These are phyloP conservation scores for Cordyceps militaris DNA, from an alignment of 2,329 filamentous ascomycete genomes.

Conservation along the genomic window DNA sequence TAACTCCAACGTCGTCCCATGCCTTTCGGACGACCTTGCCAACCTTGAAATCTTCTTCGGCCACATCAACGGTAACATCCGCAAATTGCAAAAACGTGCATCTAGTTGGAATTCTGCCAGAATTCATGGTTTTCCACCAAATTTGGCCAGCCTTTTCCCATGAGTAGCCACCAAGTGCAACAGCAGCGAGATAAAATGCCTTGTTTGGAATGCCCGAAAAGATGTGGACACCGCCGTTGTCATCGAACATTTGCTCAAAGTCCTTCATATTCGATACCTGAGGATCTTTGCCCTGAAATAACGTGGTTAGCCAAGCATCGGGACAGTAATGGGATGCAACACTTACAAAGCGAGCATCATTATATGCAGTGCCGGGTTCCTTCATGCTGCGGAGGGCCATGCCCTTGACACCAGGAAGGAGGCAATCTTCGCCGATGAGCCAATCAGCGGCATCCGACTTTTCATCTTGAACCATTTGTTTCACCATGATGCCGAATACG, in stretches of 20 bases:
- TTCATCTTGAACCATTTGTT: conserved; percentile 43
- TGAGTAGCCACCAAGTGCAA: conserved; percentile 43
- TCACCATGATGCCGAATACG: conserved; percentile 50
- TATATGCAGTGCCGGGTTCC: conserved; percentile 43
- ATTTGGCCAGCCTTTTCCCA: conserved; percentile 48
- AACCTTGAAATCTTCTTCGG: conserved; percentile 35
- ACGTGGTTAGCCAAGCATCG: not conserved
- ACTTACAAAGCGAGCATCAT: conserved; percentile 43
- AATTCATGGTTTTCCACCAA: conserved; percentile 44
- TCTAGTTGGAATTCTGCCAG: conserved; percentile 32
- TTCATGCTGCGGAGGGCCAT: conserved; percentile 49
- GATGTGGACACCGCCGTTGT: conserved; percentile 48
- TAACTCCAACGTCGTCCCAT: conserved; percentile 42
- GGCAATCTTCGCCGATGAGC: conserved; percentile 47
- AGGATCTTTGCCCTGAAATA: conserved; percentile 42
- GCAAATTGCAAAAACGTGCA: conserved; percentile 44
- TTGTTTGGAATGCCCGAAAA: conserved; percentile 52
- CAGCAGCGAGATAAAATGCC: conserved; percentile 45
- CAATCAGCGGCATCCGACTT: conserved; percentile 42
- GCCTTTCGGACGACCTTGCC: conserved; percentile 39
- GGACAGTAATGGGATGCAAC: not conserved
- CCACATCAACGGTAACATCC: conserved; percentile 39
- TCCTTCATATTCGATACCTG: conserved; percentile 42
- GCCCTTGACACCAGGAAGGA: conserved; percentile 43
- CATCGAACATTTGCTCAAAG: conserved; percentile 33